phyloP scores from a whole-genome alignment of 2,329 filamentous ascomycete genomes.

The Colletotrichum orbiculare region DNA sequence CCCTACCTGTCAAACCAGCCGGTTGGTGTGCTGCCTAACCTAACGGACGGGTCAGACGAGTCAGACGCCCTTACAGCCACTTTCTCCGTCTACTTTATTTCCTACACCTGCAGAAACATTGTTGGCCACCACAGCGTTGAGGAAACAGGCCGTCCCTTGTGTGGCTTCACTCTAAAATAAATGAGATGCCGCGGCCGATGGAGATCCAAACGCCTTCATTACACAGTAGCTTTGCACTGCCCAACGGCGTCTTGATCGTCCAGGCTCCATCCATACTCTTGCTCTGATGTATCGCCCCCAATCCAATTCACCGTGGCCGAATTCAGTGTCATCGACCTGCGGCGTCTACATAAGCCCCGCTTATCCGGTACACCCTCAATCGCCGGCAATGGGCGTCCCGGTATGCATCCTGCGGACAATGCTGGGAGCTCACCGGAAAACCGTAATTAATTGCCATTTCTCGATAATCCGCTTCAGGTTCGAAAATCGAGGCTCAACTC shows the following conservation, averaged over 20 bases:
- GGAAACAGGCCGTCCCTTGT: conserved; percentile 23
- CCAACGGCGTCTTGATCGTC: not conserved
- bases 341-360: conserved; percentile 1
- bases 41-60: conserved; percentile 31
- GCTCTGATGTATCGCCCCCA: too few relatives aligned
- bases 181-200: conserved; percentile 8
- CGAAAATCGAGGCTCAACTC: not conserved
- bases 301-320: conserved; percentile 28
- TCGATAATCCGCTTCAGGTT: not conserved
- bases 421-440: not conserved
- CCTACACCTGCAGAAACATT: conserved; percentile 29
- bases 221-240: conserved; percentile 9
- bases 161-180: conserved; percentile 11
- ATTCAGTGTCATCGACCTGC: conserved; percentile 1
- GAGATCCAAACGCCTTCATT: conserved; percentile 16
- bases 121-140: conserved; percentile 11
- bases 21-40: conserved; percentile 32
- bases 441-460: conserved; percentile 20
- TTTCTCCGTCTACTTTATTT: conserved; percentile 13
- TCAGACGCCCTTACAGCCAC: conserved; percentile 11
- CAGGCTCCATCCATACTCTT: too few relatives aligned
- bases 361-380: not conserved
- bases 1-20: conserved; percentile 30
- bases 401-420: conserved; percentile 4
- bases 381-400: not conserved